These are phyloP conservation scores for Bruguiera gymnorhiza DNA, from an alignment of 345 rosid genomes.

Conservation along the genomic window DNA sequence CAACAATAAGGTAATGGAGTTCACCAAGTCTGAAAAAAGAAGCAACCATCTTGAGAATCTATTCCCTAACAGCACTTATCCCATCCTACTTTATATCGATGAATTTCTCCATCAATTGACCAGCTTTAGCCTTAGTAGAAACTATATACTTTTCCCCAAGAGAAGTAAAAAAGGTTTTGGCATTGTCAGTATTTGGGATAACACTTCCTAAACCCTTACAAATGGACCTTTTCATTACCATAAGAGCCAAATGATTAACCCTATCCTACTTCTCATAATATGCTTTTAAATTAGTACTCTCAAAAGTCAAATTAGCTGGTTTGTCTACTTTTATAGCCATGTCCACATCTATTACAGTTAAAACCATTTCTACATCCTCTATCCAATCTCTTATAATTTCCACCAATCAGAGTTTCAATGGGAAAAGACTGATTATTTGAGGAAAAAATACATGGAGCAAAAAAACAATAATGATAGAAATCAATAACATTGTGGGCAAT, in stretches of 20 bases:
- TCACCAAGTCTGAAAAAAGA: neutral
- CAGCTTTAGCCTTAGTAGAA: neutral
- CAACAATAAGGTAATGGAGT: neutral
- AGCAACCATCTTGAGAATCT: neutral
- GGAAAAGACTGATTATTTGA: neutral
- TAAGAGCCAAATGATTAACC: neutral
- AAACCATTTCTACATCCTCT: neutral
- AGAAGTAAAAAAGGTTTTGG: neutral
- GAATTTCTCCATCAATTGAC: slow-evolving; percentile 1
- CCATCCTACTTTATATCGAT: neutral
- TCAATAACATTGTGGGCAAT: no score
- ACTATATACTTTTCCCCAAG: neutral
- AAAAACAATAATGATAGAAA: neutral
- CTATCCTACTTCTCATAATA: slow-evolving; percentile 2
- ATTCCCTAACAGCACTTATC: neutral
- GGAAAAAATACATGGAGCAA: neutral
- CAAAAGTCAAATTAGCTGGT: neutral
- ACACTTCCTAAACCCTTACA: neutral
- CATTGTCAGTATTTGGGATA: neutral
- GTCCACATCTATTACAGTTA: neutral
- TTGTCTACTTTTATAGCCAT: neutral
- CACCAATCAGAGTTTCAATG: neutral
- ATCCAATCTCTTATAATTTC: neutral
- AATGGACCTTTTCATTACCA: neutral
- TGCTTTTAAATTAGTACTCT: neutral